Evolutionary conservation across 2,329 filamentous ascomycete genomes (phyloP).

Genomic region (Dothistroma septosporum): DNA sequence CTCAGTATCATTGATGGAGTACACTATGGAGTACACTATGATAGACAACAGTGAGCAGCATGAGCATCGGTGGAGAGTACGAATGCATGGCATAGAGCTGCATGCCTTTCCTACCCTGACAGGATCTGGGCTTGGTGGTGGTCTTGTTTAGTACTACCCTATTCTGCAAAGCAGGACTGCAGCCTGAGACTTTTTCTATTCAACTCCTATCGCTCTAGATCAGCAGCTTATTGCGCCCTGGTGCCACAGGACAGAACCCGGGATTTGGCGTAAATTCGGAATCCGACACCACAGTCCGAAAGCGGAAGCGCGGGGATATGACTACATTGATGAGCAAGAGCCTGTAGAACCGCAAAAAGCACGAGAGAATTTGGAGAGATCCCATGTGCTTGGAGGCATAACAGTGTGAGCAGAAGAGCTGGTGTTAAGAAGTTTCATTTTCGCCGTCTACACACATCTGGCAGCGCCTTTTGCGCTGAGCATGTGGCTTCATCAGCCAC

Average conservation of each 20-base stretch:
- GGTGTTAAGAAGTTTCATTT: background rate
- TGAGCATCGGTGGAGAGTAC: constrained; percentile 2
- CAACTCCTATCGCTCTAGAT: no score
- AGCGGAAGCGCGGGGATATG: background rate
- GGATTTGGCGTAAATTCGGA: no score
- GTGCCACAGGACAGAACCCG: no score
- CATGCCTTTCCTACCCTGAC: background rate
- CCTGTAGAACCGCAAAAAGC: background rate
- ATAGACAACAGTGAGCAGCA: constrained; percentile 6
- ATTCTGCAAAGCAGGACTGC: background rate
- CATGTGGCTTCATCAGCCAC: constrained; percentile 1
- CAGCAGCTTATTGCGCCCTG: no score
- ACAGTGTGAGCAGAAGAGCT: background rate
- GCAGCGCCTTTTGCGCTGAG: constrained; percentile 8
- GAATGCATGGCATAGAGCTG: constrained; percentile 1
- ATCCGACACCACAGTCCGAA: background rate
- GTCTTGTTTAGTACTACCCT: background rate
- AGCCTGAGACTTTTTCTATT: background rate
- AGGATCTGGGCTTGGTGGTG: background rate
- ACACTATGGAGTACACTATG: background rate
- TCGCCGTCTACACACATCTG: constrained; percentile 6
- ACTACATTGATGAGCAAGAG: background rate
- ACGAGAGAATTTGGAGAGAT: background rate
- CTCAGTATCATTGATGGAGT: constrained; percentile 19
- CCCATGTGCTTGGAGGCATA: background rate